These are phyloP conservation scores for Chalciporus sphaerocephalus DNA, from an alignment of 768 basidiomycete genomes.

Conservation along the genomic window DNA sequence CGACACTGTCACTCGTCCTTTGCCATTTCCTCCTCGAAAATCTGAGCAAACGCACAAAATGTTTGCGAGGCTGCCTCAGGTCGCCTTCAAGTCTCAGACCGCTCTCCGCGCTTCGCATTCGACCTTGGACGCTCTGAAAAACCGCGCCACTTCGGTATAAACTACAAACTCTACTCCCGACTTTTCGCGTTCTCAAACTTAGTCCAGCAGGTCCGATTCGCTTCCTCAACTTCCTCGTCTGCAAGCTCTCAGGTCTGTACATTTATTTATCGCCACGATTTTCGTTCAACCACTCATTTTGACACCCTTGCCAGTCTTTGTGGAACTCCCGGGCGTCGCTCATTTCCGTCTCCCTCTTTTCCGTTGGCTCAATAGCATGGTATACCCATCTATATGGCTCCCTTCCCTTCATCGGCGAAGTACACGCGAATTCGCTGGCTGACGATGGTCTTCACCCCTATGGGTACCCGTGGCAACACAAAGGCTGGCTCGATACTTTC, in stretches of 20 bases:
- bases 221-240: slow-evolving; percentile 56
- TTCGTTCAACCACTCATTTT: background rate
- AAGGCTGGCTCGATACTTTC: slow-evolving; percentile 83
- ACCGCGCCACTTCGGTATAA: slow-evolving; percentile 49
- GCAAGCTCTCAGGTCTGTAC: slow-evolving; percentile 60
- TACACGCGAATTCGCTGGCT: slow-evolving; percentile 85
- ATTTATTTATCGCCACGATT: background rate
- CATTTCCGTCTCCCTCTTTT: slow-evolving; percentile 68
- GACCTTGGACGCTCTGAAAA: slow-evolving; percentile 36
- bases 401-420: slow-evolving; percentile 86
- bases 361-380: slow-evolving; percentile 91
- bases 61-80: slow-evolving; percentile 78
- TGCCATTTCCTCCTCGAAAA: slow-evolving; percentile 41
- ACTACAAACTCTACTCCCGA: slow-evolving; percentile 23
- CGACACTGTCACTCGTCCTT: slow-evolving; percentile 38
- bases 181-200: slow-evolving; percentile 8
- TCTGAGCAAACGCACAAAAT: slow-evolving; percentile 49
- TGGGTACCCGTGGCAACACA: slow-evolving; percentile 87
- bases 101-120: slow-evolving; percentile 45
- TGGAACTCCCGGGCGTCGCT: slow-evolving; percentile 70
- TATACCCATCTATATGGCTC: slow-evolving; percentile 93
- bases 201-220: slow-evolving; percentile 60
- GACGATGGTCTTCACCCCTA: slow-evolving; percentile 94
- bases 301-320: slow-evolving; percentile 44
- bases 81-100: slow-evolving; percentile 59